A percentile compares a stretch with the other conserved stretches of the same genome.
Conservation (phyloP, 805 yeast species). For the Wickerhamiella musiphila region DNA sequence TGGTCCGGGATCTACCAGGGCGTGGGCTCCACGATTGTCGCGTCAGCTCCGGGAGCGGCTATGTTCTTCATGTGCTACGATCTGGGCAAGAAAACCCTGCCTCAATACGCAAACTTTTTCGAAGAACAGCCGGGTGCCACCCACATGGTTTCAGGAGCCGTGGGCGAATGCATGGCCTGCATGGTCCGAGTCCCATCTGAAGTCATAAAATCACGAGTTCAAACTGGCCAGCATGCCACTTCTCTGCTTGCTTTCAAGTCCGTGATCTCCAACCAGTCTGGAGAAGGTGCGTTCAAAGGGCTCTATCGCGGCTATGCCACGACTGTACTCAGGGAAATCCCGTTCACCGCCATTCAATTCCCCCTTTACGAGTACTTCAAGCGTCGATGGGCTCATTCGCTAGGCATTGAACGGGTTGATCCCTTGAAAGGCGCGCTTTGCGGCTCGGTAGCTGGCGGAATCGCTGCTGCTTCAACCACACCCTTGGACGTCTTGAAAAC, state of each 20-base stretch:
- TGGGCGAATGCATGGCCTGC: slow-evolving; percentile 90
- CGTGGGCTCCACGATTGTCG: slow-evolving; percentile 80
- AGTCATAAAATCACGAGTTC: slow-evolving; percentile 88
- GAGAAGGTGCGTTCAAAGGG: slow-evolving; percentile 65
- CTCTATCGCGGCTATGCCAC: slow-evolving; percentile 87
- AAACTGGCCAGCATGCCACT: slow-evolving; percentile 39
- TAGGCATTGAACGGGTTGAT: slow-evolving; percentile 32
- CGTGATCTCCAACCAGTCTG: slow-evolving; percentile 44
- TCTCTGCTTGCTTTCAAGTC: slow-evolving; percentile 53
- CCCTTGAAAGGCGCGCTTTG: slow-evolving; percentile 70
- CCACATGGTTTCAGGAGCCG: slow-evolving; percentile 77
- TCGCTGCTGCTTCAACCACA: slow-evolving; percentile 87
- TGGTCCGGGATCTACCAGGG: slow-evolving; percentile 85
- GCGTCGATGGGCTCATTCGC: slow-evolving; percentile 34
- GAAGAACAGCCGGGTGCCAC: slow-evolving; percentile 25
- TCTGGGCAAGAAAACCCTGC: slow-evolving; percentile 10
- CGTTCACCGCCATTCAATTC: slow-evolving; percentile 90
- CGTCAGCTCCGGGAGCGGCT: slow-evolving; percentile 81
- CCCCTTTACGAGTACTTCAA: slow-evolving; percentile 83
- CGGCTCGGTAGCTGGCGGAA: slow-evolving; percentile 88
- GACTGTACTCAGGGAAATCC: slow-evolving; percentile 88
- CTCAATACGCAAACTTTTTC: slow-evolving; percentile 1
- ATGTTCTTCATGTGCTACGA: slow-evolving; percentile 76
- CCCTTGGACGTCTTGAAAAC: slow-evolving; percentile 93
- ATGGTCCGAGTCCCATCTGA: slow-evolving; percentile 92